Conservation (phyloP, 495 filamentous ascomycete species). For the Lepidopterella palustris region DNA sequence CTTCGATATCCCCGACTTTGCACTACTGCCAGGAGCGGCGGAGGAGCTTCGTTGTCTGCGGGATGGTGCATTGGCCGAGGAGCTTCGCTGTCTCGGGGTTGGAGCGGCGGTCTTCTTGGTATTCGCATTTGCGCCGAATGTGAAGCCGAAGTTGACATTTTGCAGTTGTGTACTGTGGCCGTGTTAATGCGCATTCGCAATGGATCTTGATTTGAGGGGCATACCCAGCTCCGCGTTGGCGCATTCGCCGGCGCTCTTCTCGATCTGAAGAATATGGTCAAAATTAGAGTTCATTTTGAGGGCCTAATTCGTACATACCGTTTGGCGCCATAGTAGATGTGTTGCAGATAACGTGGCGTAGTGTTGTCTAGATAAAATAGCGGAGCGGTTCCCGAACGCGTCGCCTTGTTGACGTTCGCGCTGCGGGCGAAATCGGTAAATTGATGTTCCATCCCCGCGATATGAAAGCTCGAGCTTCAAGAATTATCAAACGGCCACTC, state of each 20-base stretch:
- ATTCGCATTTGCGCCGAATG: constrained; percentile 32
- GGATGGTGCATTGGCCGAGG: neutral
- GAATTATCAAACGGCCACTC: too few species aligned
- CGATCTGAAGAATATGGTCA: constrained; percentile 42
- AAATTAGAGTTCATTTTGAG: too few species aligned
- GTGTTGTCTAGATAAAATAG: too few species aligned
- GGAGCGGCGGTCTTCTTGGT: too few species aligned
- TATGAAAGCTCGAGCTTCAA: neutral
- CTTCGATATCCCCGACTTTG: neutral
- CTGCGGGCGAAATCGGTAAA: neutral
- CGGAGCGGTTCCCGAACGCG: neutral
- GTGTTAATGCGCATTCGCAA: neutral
- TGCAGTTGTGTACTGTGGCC: constrained; percentile 14
- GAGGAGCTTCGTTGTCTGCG: neutral
- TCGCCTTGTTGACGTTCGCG: neutral
- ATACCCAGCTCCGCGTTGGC: constrained; percentile 55
- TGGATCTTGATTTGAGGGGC: neutral
- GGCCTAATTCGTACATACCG: neutral
- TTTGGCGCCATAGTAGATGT: neutral
- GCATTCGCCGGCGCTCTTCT: constrained; percentile 52
- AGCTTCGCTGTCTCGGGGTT: neutral
- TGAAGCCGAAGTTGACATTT: constrained; percentile 45
- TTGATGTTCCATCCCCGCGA: neutral
- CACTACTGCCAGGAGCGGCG: neutral
- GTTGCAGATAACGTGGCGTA: too few species aligned